Base-by-base conservation (phyloP, 148 eudicot species). In the Persicaria maculosa region DNA sequence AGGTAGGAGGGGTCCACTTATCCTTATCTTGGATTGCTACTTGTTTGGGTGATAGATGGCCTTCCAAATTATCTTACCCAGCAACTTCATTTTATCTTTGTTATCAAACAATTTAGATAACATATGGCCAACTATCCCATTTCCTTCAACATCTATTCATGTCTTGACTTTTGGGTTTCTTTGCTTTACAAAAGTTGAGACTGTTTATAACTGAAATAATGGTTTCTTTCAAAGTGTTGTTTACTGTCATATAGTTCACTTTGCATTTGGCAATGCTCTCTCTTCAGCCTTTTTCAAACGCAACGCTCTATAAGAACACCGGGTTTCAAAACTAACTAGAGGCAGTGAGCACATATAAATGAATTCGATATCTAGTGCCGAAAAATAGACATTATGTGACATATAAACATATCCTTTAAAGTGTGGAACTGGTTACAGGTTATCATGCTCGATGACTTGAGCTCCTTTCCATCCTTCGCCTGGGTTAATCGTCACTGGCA, bases 381-480 rank as follows among this genome's bases (percentile, higher is more conserved):
- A n/a, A 70, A 46, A 70, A 19, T 4, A 14, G 50, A 70, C 50
- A 45, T 44, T 19, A 9, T 46, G 31, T 70, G 50, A 70, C 50
- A 45, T 45, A 19, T 47, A 70, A 45, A 70, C 58, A 58, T 80
- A 76, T 77, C 81, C 78, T 15, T 59, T 7, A 25, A 59, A 11
- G 25, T 59, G 17, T 64, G 46, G 46, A 40, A 11, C 69, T 31
- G 40, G n/a, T 65, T 71, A 71, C 79, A 93, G 83, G 80, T 93
- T 93, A 76, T 93, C 98, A 72, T 93, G 98, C 80, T 93, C 95
- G 58, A 91, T 88, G 71, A 89, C 89, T 72, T 86, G 90, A 43
- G 97, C 98, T 48, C 95, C 98, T 88, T 81, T 88, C 98, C 98
- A 93, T 55, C 77, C 83, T 73, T 89, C 95, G 74, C 95, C 95